Evolutionary conservation across 768 basidiomycete genomes (phyloP), one percentile per base, ranked within the genome.

Genomic region (Auriscalpium microsporum): DNA sequence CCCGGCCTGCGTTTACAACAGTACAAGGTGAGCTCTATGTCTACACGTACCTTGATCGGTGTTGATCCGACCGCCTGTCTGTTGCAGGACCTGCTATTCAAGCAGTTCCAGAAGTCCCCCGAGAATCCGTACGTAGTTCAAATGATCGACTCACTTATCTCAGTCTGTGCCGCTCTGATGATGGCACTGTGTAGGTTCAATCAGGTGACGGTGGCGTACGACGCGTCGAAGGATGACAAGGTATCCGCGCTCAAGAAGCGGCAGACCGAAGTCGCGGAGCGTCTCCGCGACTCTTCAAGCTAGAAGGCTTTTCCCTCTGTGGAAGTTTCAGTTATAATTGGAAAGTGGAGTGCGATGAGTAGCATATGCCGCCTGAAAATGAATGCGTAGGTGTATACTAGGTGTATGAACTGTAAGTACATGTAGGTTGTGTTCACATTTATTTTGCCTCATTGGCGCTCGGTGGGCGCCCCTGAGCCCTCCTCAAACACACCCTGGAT

Each of bases 41-140:
- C 6, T 33, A 36, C 48, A 4, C 50, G n/a, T n/a, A 17, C 11
- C 11, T 21, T 13, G 19, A 19, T 33, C 28, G n/a, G 8, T 5
- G 5, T 16, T 17, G 11, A 13, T 33, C 4, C 21, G 46, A 3
- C 21, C 21, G 5, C 28, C 38, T 52, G n/a, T 37, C 42, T 33
- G 4, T 4, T 10, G 40, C 17, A 92, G 82, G 94, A 97, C 57
- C 71, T 93, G 49, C 72, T 96, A 48, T 86, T 81, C 80, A 96
- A 95, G 72, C 84, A 91, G 69, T 97, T 97, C 83, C 90, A 96
- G 70, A 97, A 96, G 70, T 86, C 90, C 1, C 90, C 93, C 0
- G 94, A 96, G 58, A 96, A 96, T 70, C 90, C 94, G 93, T 94
- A 72, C 66, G 87, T 69, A 1, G n/a, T 21, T 38, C 16, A 13